Evolutionary conservation across 2,329 filamentous ascomycete genomes (phyloP), one percentile per base, ranked within the genome.

Genomic region (Penicillium olsonii): DNA sequence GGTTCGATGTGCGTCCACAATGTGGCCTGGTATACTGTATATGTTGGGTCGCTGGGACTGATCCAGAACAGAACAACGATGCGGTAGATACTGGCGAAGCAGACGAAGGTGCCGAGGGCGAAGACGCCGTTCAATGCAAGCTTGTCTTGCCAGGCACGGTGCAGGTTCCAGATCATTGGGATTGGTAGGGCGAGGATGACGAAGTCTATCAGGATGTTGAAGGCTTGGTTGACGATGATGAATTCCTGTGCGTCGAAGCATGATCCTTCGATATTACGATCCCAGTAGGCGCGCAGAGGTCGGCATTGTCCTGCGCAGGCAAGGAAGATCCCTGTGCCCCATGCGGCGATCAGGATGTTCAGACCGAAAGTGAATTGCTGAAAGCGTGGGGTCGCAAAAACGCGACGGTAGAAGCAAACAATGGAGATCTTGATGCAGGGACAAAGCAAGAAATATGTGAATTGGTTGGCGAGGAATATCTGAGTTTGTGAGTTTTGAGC

Each of bases 1-100:
- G 67, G 65, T 51, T 71, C 68, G 27, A 70, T 58, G 11, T 69
- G 63, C 14, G 67, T 70, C 68, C 68, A 70, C 7, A 70, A 54
- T 0, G 63, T 63, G 9, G 66, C 62, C 48, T 67, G 56, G 50
- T 68, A 67, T 31, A 69, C 65, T 3, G 67, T 68, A 45, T 65
- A 70, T 1, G 66, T 69, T 14, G 62, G 57, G 35, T 70, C 67
- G 1, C 26, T 15, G 0, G 55, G 56, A 4, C 59, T 49, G 27
- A 68, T 64, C 56, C 60, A 68, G 50, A 67, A 68, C 14, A 70
- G 63, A 0, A 68, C 66, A 31, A 70, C 61, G 40, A 71, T 64
- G 29, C 68, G 64, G 51, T 69, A 67, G 42, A 70, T 66, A 38
- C 65, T 68, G 4, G 67, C 67, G 49, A 71, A 65, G 54, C 65